Conservation (phyloP, 176 grass and related monocot genomes). For the Rhipidocladum racemiflorum region DNA sequence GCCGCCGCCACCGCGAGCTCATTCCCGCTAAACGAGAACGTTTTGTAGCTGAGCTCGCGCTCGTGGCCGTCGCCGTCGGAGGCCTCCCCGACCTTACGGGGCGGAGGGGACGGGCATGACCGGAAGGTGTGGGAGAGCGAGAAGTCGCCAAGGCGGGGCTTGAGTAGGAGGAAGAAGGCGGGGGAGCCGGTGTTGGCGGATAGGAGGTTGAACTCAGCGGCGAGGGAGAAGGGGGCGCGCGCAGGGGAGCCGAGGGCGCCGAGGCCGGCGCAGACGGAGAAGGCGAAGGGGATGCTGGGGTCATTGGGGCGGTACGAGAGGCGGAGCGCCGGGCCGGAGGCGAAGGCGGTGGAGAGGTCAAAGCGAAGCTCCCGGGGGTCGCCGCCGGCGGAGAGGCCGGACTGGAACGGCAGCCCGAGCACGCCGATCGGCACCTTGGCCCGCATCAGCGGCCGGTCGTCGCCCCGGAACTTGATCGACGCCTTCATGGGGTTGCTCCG, state of each 20-base stretch:
- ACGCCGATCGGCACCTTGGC: conserved; percentile 76
- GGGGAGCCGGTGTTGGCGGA: conserved; percentile 24
- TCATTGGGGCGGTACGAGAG: conserved; percentile 80
- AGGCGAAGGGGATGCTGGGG: conserved; percentile 44
- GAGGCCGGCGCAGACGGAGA: conserved; percentile 58
- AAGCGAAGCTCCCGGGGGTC: conserved; percentile 67
- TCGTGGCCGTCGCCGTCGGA: not conserved
- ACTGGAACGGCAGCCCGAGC: conserved; percentile 76
- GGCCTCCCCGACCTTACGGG: conserved; percentile 22
- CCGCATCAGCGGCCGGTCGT: conserved; percentile 62
- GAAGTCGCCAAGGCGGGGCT: conserved; percentile 77
- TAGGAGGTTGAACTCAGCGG: conserved; percentile 71
- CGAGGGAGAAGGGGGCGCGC: conserved; percentile 60
- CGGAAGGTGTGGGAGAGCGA: conserved; percentile 56
- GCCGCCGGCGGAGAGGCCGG: conserved; percentile 59
- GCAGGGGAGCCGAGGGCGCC: conserved; percentile 61
- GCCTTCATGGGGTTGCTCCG: conserved; percentile 56
- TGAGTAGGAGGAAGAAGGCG: conserved; percentile 68
- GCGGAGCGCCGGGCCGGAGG: conserved; percentile 51
- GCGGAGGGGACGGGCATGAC: conserved; percentile 18
- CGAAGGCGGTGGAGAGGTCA: conserved; percentile 63
- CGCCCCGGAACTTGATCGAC: conserved; percentile 83
- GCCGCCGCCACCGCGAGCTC: conserved; percentile 44
- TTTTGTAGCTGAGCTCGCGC: not conserved
- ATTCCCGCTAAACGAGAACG: conserved; percentile 44